Evolutionary conservation across 306 rosid species (phyloP), one percentile per base, ranked within the genome.

Genomic region (Lithocarpus polystachyus): DNA sequence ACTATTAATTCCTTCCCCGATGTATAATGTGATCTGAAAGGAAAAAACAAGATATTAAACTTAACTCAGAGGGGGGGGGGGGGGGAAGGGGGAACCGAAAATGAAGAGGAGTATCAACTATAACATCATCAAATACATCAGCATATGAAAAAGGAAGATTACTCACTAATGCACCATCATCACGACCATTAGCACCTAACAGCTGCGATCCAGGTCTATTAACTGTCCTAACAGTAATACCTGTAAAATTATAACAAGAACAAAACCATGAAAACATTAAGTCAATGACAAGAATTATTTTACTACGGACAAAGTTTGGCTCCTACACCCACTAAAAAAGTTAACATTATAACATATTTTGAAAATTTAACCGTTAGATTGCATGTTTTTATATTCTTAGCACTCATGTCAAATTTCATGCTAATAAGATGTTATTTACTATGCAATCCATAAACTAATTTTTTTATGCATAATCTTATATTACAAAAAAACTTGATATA

Each of bases 161-260:
- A 68, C 72, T 68, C 72, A 68, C 72, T 19, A 35, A 35, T 68
- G 72, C 52, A n/a, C 72, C 72, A 4, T 68, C 72, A 68, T 68
- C 72, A 68, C 72, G 72, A 68, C 72, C 72, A 4, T 68, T 68
- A 22, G 72, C 72, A 68, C 72, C 72, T 68, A 68, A 35, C 17
- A 35, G 37, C 72, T 68, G 72, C 0, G 72, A 19, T 68, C 52
- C 52, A 7, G 14, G 26, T 68, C 72, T 68, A 35, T 68, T 68
- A 33, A 68, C 72, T 19, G 52, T 35, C 37, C 18, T 68, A 4
- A 68, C 8, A 19, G 3, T 5, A 6, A 9, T 0, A 35, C 72
- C 72, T 68, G 22, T n/a, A 33, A 68, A 18, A 67, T 67, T 14
- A 35, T 19, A 37, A 37, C 52, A 31, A 35, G 14, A 68, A 67